Evolutionary conservation across 2,329 filamentous ascomycete genomes (phyloP).

Genomic region (Sporothrix brasiliensis): DNA sequence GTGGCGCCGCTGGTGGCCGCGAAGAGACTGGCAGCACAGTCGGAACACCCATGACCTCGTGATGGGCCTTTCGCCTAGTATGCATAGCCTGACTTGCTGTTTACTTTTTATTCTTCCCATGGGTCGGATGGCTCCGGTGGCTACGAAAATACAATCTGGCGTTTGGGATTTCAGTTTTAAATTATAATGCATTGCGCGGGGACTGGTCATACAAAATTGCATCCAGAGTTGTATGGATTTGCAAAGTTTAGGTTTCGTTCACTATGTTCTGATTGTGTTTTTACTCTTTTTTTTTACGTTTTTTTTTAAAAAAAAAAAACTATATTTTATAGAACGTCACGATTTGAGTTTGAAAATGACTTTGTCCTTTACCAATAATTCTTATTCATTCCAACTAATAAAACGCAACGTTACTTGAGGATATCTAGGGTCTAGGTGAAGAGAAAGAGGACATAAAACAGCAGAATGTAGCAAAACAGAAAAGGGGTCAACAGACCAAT

Average conservation of each 20-base stretch:
- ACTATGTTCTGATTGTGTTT: no score
- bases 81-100: not conserved
- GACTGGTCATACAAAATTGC: not conserved
- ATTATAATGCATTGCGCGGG: not conserved
- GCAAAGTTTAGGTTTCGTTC: no score
- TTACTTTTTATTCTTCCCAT: not conserved
- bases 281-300: no score
- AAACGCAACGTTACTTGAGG: conserved; percentile 3
- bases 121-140: not conserved
- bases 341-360: no score
- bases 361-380: not conserved
- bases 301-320: not conserved
- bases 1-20: conserved; percentile 54
- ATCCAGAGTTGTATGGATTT: not conserved
- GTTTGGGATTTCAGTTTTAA: conserved; percentile 1
- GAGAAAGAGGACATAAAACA: not conserved
- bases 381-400: not conserved
- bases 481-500: not conserved
- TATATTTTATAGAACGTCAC: not conserved
- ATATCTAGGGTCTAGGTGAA: conserved; percentile 25
- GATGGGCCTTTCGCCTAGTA: not conserved
- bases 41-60: conserved; percentile 54
- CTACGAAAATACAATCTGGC: not conserved
- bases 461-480: not conserved
- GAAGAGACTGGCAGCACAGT: conserved; percentile 63